Evolutionary conservation across 164 flowering plant genomes (phyloP), one percentile per base, ranked within the genome.

Genomic region (Houttuynia cordata): DNA sequence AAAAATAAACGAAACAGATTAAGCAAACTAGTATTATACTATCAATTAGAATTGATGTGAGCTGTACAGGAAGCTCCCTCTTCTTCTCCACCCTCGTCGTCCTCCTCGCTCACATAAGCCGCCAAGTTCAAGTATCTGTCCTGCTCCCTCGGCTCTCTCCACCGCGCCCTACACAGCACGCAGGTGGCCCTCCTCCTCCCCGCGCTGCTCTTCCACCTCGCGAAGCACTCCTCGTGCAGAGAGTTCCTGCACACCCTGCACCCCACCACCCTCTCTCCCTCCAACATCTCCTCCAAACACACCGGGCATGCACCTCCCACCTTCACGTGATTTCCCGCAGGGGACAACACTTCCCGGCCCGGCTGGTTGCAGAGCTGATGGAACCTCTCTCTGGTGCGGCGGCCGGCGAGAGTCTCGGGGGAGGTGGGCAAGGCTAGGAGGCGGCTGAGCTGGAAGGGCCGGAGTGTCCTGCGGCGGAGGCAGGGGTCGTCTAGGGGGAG

Each of bases 161-260:
- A 90, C 73, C 81, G 61, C 0, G 91, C 88, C 30, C 99, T 67
- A 53, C 99, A 90, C n/a, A 88, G 68, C 55, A 88, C 99, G 40
- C 97, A 93, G 17, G 61, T 82, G 1, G 74, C 74, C 9, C 74
- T 53, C 72, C 91, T 73, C 71, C 88, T 71, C 64, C 89, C 82
- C 53, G 75, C 62, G 45, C 81, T 84, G 71, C 79, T 81, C 85
- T 76, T 87, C 99, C 99, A 90, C 66, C 60, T 63, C 71, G 52
- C 4, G 58, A 82, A 74, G 60, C 99, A 93, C 24, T 85, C 86
- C 55, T 81, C 81, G 58, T 93, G 99, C 30, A 90, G 59, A 30
- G 71, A 64, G 64, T 88, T 91, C 74, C 76, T 54, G 37, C 99
- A 93, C 0, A 82, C 76, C 58, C 76, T 67, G 55, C 99, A 93